Base-by-base conservation (phyloP, 2,329 filamentous ascomycete species). In the Malbranchea cinnamomea region DNA sequence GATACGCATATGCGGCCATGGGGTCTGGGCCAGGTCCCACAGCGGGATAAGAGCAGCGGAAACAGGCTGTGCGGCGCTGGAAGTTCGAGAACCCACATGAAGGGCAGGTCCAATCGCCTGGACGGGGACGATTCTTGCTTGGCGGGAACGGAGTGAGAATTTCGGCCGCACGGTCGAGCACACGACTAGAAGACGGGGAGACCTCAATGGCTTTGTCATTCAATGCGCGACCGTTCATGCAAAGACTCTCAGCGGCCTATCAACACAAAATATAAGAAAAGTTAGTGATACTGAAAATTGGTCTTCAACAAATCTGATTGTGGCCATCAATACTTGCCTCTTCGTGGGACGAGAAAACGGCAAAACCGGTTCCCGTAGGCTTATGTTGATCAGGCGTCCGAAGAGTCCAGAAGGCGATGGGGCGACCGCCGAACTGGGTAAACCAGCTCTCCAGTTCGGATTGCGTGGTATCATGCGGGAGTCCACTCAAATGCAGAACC, bases 121-220 rank as follows among this genome's bases (percentile, higher is more conserved):
- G 89, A 34, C 89, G 79, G 38, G 89, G 89, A 24, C 89, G 77
- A 60, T 98, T 98, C 70, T 98, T 98, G 61, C 85, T 94, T 1
- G 89, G 89, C 30, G 89, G 89, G 66, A 98, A 98, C 0, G 89
- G 85, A 1, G 87, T 94, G 31, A 98, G 69, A 40, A 98, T 94
- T 45, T 94, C 89, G 35, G 85, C 81, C 33, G 89, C 89, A 43
- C 87, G 79, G 57, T 98, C 89, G 35, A 98, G 72, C 30, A 98
- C 89, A 35, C 89, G 78, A 60, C 82, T 91, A n/a, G 83, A 93
- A 6, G 87, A 95, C 6, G 89, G 89, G 4, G 89, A 94, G 35
- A 98, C 89, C 58, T 98, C 89, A 49, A 98, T 95, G 41, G 89
- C 89, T 65, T 95, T 95, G 57, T 98, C 89, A 50, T 95, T 98